A percentile compares a stretch with the other conserved stretches of the same genome.
These are phyloP conservation scores for Podaxis pistillaris DNA, from an alignment of 768 basidiomycete species.

Conservation along the genomic window DNA sequence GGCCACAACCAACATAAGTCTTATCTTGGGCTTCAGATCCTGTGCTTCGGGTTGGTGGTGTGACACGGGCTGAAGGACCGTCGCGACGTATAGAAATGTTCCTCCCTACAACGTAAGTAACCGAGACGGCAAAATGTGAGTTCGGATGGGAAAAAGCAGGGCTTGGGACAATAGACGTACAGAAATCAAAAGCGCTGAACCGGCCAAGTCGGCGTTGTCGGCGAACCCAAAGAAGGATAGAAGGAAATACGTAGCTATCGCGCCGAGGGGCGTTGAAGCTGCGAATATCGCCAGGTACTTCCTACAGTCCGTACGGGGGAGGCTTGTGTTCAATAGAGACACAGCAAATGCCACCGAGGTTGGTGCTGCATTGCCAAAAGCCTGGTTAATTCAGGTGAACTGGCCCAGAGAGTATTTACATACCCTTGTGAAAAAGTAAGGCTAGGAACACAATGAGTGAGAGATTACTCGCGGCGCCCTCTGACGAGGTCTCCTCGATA, in stretches of 20 bases:
- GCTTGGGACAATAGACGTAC: conserved; percentile 42
- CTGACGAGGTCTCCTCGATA: conserved; percentile 31
- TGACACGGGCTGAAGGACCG: conserved; percentile 79
- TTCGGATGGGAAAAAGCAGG: background rate
- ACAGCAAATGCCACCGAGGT: conserved; percentile 88
- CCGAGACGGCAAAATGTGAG: background rate
- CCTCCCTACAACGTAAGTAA: conserved; percentile 62
- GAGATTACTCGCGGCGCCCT: conserved; percentile 40
- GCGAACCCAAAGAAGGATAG: conserved; percentile 54
- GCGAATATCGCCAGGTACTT: conserved; percentile 78
- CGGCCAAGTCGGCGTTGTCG: conserved; percentile 57
- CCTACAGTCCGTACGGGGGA: conserved; percentile 66
- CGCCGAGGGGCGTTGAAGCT: conserved; percentile 79
- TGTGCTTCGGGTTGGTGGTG: conserved; percentile 38
- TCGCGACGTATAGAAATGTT: conserved; percentile 93
- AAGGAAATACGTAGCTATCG: conserved; percentile 71
- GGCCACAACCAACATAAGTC: conserved; percentile 51
- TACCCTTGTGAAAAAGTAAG: conserved; percentile 88
- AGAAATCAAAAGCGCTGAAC: conserved; percentile 78
- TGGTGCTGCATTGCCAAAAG: conserved; percentile 56
- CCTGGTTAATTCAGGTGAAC: conserved; percentile 26
- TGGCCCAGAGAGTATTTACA: background rate
- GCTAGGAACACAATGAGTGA: conserved; percentile 90
- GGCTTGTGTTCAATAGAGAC: conserved; percentile 74
- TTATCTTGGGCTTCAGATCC: conserved; percentile 42